These are phyloP conservation scores for Phoma sp. DNA, from an alignment of 2,329 filamentous ascomycete genomes.

Conservation along the genomic window DNA sequence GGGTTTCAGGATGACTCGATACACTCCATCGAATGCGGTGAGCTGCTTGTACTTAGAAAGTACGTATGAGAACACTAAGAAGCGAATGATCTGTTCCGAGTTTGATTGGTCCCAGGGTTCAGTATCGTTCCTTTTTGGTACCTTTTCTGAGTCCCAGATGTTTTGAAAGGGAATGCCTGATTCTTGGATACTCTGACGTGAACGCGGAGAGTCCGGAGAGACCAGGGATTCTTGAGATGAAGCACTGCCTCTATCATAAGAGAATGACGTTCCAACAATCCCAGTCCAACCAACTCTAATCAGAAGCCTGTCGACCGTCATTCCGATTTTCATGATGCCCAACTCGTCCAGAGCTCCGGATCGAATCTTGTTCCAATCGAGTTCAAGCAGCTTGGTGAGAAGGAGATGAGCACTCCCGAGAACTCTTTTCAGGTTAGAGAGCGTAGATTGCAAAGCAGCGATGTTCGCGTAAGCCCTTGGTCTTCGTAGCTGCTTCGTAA, in stretches of 20 bases:
- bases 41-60: constrained; percentile 1
- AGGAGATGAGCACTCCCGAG: neutral
- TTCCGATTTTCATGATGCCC: neutral
- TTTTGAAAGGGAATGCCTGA: neutral
- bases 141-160: neutral
- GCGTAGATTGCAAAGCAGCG: neutral
- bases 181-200: neutral
- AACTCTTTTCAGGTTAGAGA: neutral
- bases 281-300: neutral
- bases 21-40: neutral
- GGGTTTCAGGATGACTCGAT: neutral
- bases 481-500: neutral
- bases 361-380: neutral
- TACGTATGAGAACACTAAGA: neutral
- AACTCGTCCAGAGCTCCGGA: neutral
- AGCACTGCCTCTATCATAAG: neutral
- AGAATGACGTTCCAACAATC: neutral
- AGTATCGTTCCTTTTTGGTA: neutral
- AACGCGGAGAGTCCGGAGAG: neutral
- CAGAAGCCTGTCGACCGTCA: neutral
- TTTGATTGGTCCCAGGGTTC: neutral
- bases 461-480: neutral
- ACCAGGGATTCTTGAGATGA: neutral
- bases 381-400: neutral
- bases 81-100: neutral